Evolutionary conservation across 164 flowering plant species (phyloP).

Genomic region (grape (Vitis vinifera)): DNA sequence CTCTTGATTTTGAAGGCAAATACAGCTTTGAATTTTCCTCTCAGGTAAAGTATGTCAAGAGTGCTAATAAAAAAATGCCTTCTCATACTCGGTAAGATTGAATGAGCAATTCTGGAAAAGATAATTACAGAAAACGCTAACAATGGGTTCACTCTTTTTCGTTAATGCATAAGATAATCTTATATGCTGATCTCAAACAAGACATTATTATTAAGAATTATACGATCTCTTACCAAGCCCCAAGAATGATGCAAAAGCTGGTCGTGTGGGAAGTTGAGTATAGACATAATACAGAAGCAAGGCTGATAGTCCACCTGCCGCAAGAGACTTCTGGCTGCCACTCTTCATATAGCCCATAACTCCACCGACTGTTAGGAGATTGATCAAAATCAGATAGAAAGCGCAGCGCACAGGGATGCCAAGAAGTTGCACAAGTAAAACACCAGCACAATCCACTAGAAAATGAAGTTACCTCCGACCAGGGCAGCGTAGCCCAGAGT

Average conservation of each 20-base stretch:
- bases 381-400: neutral
- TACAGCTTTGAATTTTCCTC: too few relatives aligned
- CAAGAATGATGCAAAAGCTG: constrained; percentile 72
- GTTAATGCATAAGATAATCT: too few relatives aligned
- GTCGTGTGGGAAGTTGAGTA: constrained; percentile 70
- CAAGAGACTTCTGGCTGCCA: constrained; percentile 84
- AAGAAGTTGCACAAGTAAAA: neutral
- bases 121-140: too few relatives aligned
- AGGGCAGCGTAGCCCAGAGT: constrained; percentile 90
- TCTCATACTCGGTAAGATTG: too few relatives aligned
- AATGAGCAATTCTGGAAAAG: too few relatives aligned
- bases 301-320: constrained; percentile 80
- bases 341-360: constrained; percentile 84
- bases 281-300: constrained; percentile 54
- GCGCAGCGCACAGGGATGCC: neutral
- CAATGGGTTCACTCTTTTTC: too few relatives aligned
- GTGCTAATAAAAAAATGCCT: too few relatives aligned
- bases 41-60: too few relatives aligned
- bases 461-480: constrained; percentile 54
- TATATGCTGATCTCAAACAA: too few relatives aligned
- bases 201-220: neutral
- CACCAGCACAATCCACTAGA: neutral
- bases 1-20: too few relatives aligned
- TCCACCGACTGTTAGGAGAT: constrained; percentile 66
- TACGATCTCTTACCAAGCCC: constrained; percentile 59